Evolutionary conservation across 371 early-diverging fungal species (phyloP).

Genomic region (Actinomucor elegans): DNA sequence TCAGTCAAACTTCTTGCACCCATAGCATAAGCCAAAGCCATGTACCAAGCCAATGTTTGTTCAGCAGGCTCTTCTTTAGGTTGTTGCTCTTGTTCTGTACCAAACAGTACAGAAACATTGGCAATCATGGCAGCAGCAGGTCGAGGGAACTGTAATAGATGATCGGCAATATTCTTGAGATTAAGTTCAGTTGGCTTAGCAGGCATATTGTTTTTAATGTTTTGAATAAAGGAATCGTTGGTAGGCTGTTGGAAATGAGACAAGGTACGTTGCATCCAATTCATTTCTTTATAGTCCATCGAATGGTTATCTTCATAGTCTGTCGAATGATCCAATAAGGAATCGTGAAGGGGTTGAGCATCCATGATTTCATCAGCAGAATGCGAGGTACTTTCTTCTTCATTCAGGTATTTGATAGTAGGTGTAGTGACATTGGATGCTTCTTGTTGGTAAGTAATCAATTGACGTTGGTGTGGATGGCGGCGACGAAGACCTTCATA

Average conservation of each 20-base stretch:
- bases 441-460: neutral
- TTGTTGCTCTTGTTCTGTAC: slow-evolving; percentile 4
- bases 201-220: slow-evolving; percentile 45
- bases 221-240: slow-evolving; percentile 35
- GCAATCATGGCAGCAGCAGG: slow-evolving; percentile 39
- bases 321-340: neutral
- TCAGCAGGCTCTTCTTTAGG: slow-evolving; percentile 29
- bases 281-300: slow-evolving; percentile 17
- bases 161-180: slow-evolving; percentile 39
- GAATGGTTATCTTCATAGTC: slow-evolving; percentile 14
- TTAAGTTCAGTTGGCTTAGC: slow-evolving; percentile 35
- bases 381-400: slow-evolving; percentile 11
- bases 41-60: slow-evolving; percentile 48
- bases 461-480: slow-evolving; percentile 1
- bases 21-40: slow-evolving; percentile 52
- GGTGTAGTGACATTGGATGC: neutral
- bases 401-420: slow-evolving; percentile 33
- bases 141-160: slow-evolving; percentile 39
- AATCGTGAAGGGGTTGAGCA: slow-evolving; percentile 16
- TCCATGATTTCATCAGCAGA: slow-evolving; percentile 26
- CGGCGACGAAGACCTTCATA: slow-evolving; percentile 29
- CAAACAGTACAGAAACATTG: slow-evolving; percentile 38
- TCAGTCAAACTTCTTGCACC: slow-evolving; percentile 30
- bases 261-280: slow-evolving; percentile 47
- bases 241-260: slow-evolving; percentile 39